A percentile compares a stretch with the other conserved stretches of the same genome.
Conservation (phyloP, 352 stramenopile species). For the Phytophthora pluvialis region DNA sequence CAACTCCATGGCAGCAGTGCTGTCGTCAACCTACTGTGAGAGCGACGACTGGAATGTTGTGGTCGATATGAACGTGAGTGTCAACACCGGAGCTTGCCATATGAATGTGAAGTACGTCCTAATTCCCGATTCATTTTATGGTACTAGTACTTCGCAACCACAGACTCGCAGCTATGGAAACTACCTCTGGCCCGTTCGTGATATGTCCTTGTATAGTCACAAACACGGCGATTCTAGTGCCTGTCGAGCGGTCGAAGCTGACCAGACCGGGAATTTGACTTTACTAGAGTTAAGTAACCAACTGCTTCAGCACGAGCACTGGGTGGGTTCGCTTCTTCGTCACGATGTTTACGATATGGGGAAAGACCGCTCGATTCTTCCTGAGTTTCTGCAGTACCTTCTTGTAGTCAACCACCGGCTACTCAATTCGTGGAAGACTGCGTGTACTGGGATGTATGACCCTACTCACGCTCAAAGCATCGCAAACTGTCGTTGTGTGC, state of each 20-base stretch:
- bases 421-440: constrained; percentile 63
- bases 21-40: constrained; percentile 8
- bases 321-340: neutral
- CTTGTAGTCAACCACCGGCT: constrained; percentile 57
- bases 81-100: constrained; percentile 13
- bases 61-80: constrained; percentile 18
- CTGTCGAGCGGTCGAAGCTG: neutral
- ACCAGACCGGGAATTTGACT: neutral
- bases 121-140: neutral
- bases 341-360: constrained; percentile 9
- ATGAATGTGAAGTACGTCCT: constrained; percentile 14
- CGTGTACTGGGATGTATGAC: constrained; percentile 53
- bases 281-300: constrained; percentile 43
- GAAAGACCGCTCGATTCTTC: constrained; percentile 33
- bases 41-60: constrained; percentile 11
- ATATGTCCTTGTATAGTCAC: constrained; percentile 3
- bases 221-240: neutral
- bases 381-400: constrained; percentile 59
- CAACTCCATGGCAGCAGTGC: constrained; percentile 10
- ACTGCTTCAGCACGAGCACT: constrained; percentile 41
- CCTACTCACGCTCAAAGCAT: constrained; percentile 46
- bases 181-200: neutral
- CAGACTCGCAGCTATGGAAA: neutral
- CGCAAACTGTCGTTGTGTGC: constrained; percentile 58
- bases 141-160: too few species aligned